phyloP scores from a whole-genome alignment of 106 monocot species.

The Acanthochlamys bracteata region DNA sequence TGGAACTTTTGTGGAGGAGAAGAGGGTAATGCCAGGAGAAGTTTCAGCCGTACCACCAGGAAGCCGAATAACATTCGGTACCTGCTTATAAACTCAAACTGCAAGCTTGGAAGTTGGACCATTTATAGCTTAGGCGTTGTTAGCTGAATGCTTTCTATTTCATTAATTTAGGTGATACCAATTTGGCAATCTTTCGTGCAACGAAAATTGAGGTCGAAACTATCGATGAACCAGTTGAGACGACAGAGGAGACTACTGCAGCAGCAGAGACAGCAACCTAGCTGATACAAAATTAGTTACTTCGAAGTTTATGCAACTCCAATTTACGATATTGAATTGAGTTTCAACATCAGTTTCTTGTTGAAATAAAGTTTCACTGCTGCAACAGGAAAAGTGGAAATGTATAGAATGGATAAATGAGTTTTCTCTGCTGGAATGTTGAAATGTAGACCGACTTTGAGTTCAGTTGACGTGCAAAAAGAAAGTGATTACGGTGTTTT shows the following conservation, averaged over 20 bases:
- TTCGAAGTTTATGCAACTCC: not conserved
- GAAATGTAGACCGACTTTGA: too few relatives aligned
- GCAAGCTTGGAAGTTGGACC: not conserved
- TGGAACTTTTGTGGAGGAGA: conserved; percentile 47
- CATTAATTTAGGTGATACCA: conserved; percentile 23
- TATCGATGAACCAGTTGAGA: not conserved
- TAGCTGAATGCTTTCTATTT: not conserved
- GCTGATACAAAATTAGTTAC: too few relatives aligned
- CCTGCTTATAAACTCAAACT: not conserved
- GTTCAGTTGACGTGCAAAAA: not conserved
- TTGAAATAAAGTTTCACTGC: too few relatives aligned
- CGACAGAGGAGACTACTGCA: not conserved
- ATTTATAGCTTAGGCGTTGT: not conserved
- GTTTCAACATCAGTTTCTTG: not conserved
- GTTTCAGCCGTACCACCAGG: conserved; percentile 29
- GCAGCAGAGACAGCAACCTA: too few relatives aligned
- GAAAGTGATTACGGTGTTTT: too few relatives aligned
- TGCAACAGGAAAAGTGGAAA: too few relatives aligned
- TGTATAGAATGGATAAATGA: too few relatives aligned
- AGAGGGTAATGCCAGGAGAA: conserved; percentile 31
- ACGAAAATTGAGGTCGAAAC: conserved; percentile 15
- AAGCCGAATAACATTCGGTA: conserved; percentile 45
- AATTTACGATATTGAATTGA: not conserved
- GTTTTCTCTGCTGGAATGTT: too few relatives aligned
- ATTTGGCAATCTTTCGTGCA: conserved; percentile 43